Percentiles rank a stretch among this genome's conserved stretches.
phyloP scores from a whole-genome alignment of 495 filamentous ascomycete genomes.

The Aspergillus affinis region DNA sequence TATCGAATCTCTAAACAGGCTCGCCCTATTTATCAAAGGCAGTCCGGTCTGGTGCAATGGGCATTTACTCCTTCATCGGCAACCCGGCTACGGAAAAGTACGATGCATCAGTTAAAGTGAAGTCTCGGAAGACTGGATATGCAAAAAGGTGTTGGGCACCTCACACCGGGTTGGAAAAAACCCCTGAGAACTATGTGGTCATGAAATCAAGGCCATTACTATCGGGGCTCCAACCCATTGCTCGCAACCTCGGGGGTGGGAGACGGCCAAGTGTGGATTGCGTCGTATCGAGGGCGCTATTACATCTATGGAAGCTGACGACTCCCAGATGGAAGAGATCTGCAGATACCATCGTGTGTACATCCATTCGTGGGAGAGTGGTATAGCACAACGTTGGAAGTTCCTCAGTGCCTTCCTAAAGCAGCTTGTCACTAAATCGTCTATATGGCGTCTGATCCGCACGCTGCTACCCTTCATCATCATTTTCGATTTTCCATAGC shows the following conservation, averaged over 20 bases:
- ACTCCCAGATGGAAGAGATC: conserved; percentile 1
- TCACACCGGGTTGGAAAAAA: background rate
- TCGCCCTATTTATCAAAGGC: background rate
- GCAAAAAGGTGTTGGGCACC: background rate
- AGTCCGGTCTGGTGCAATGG: background rate
- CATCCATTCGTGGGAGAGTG: conserved; percentile 1
- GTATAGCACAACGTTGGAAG: background rate
- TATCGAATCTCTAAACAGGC: background rate
- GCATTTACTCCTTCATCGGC: conserved; percentile 1
- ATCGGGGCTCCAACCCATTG: background rate
- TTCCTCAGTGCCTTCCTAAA: background rate
- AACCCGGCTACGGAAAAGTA: background rate
- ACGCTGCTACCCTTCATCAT: conserved; percentile 1
- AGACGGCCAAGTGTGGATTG: conserved; percentile 1
- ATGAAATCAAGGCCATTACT: background rate
- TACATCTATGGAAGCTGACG: background rate
- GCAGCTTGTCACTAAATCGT: background rate
- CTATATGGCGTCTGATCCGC: background rate
- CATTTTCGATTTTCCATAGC: background rate
- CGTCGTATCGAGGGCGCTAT: conserved; percentile 1
- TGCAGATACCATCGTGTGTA: conserved; percentile 1
- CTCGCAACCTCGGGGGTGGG: background rate
- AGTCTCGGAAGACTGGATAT: conserved; percentile 1
- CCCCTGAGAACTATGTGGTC: background rate
- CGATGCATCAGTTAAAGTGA: background rate